Base-by-base conservation (phyloP, 2,329 filamentous ascomycete species). In the Pestalotiopsis sp. region DNA sequence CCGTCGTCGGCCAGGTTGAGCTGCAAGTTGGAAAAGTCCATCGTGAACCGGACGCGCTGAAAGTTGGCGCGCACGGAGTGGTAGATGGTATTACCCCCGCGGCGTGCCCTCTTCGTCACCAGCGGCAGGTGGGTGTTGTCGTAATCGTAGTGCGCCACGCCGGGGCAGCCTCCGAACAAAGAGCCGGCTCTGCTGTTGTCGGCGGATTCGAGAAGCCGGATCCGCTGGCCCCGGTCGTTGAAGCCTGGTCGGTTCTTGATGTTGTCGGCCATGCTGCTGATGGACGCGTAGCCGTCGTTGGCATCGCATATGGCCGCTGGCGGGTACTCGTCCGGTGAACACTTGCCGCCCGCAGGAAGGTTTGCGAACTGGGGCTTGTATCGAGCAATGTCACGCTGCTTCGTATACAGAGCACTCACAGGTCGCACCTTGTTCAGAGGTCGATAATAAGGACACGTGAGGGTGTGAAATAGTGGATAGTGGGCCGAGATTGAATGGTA, bases 1-100 rank as follows among this genome's bases (percentile, higher is more conserved):
- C 68, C 68, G 38, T 69, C 66, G 36, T 65, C 66, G 12, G 59
- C 36, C n/a, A 40, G n/a, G 13, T 41, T 52, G 58, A 25, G 12
- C 57, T 38, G 13, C 7, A 65, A 13, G 13, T 36, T 38, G 3
- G 6, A 2, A 20, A 68, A 68, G 1, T 41, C 41, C 61, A 68
- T 58, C 1, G 60, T 63, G 61, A 57, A 68, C 0, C 20, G 27
- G 17, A 17, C 17, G 0, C 60, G 61, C 3, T 36, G 20, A 23
- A 20, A 66, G 1, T n/a, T 31, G 14, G 41, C 45, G 23, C 20
- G 13, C 6, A 49, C 60, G 13, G 1, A 27, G n/a, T 67, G 23
- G 7, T 57, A 63, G 9, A 57, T 12, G 2, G 59, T 68, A 3
- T 40, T 38, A 12, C 20, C 52, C 5, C 65, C 40, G 9, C 12